These are phyloP conservation scores for Ocimum tenuiflorum DNA, from an alignment of 257 asterid genomes.

Conservation along the genomic window DNA sequence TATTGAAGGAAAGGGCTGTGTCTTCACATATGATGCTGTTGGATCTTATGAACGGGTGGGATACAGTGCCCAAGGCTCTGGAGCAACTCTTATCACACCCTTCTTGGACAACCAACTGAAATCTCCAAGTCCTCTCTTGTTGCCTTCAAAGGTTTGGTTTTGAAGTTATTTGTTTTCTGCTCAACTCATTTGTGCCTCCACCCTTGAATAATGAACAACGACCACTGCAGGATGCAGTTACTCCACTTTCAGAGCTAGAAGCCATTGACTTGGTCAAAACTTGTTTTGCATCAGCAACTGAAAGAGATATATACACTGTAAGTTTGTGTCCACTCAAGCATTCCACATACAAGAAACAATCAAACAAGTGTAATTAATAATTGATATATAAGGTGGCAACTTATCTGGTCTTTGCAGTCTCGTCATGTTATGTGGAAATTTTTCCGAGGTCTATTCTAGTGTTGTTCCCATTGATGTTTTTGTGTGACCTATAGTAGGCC, in stretches of 20 bases:
- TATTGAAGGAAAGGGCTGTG: slow-evolving; percentile 82
- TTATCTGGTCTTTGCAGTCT: background rate
- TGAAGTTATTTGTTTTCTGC: slow-evolving; percentile 38
- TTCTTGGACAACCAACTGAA: slow-evolving; percentile 80
- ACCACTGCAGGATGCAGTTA: slow-evolving; percentile 49
- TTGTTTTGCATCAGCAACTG: slow-evolving; percentile 76
- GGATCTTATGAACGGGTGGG: slow-evolving; percentile 97
- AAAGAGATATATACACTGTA: slow-evolving; percentile 75
- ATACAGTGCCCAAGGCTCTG: slow-evolving; percentile 96
- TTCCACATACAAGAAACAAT: background rate
- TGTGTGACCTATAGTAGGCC: background rate
- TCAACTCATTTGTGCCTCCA: slow-evolving; percentile 15
- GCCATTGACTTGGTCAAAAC: slow-evolving; percentile 84
- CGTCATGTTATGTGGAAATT: background rate
- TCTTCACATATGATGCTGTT: slow-evolving; percentile 93
- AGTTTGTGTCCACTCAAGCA: slow-evolving; percentile 14
- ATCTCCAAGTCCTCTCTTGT: slow-evolving; percentile 57
- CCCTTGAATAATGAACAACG: slow-evolving; percentile 9
- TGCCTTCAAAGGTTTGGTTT: slow-evolving; percentile 43
- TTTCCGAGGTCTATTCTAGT: background rate
- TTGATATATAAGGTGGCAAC: slow-evolving; percentile 2
- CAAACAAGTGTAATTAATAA: too few relatives aligned
- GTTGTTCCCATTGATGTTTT: background rate
- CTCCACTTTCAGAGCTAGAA: slow-evolving; percentile 74
- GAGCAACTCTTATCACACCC: slow-evolving; percentile 87